Percentiles rank a stretch among this genome's conserved stretches.
Conservation (phyloP, 306 rosid species). For the Trifolium fragiferum region DNA sequence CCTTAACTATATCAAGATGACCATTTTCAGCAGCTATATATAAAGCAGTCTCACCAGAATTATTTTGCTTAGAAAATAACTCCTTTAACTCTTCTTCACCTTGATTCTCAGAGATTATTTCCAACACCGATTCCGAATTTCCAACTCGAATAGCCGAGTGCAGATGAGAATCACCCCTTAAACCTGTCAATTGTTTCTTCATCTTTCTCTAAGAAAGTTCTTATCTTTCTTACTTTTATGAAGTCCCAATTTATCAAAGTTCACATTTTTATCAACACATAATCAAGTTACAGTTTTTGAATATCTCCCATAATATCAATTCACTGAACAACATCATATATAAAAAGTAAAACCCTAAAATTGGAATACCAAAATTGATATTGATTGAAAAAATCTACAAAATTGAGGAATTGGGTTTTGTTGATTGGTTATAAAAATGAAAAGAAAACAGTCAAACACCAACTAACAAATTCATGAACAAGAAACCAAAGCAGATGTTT, state of each 20-base stretch:
- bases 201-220: slow-evolving; percentile 44
- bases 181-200: slow-evolving; percentile 67
- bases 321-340: slow-evolving; percentile 41
- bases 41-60: slow-evolving; percentile 68
- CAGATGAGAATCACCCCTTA: slow-evolving; percentile 59
- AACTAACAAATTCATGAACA: slow-evolving; percentile 17
- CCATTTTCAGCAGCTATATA: slow-evolving; percentile 71
- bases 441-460: slow-evolving; percentile 5
- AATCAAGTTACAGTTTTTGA: slow-evolving; percentile 31
- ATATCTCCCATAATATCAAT: slow-evolving; percentile 32
- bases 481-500: neutral
- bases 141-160: slow-evolving; percentile 69
- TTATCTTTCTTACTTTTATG: slow-evolving; percentile 21
- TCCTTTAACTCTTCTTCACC: slow-evolving; percentile 63
- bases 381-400: slow-evolving; percentile 21
- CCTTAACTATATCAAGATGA: slow-evolving; percentile 59
- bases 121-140: slow-evolving; percentile 55
- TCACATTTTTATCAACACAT: slow-evolving; percentile 35
- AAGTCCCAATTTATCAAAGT: slow-evolving; percentile 34
- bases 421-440: slow-evolving; percentile 3
- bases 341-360: slow-evolving; percentile 29
- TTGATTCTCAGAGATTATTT: slow-evolving; percentile 53
- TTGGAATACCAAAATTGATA: slow-evolving; percentile 22
- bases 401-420: neutral
- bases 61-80: slow-evolving; percentile 61